Base-by-base conservation (phyloP, 805 yeast species). In the Nakazawaea sp. region DNA sequence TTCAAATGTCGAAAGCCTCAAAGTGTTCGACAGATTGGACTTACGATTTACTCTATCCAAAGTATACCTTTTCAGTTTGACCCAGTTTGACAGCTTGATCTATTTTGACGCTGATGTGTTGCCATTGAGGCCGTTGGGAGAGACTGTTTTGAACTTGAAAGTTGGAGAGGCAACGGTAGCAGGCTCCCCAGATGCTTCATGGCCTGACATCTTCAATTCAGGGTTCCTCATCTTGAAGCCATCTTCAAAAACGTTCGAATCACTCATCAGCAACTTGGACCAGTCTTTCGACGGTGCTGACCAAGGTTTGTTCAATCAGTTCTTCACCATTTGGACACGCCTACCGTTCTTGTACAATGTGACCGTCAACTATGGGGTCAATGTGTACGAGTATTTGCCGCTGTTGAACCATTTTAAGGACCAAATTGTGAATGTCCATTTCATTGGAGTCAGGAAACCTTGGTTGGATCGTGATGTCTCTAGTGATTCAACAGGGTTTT, bases 131-230 rank as follows among this genome's bases (percentile, higher is more conserved):
- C 53, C 58, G 9, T 38, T 64, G 2, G 29, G 27, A 8, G 62
- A 58, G 40, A 37, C 43, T 11, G 34, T 61, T 15, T 54, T 61
- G 37, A 41, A 40, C n/a, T 15, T 31, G 19, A 11, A 5, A 9
- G 13, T 27, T 10, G 15, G 15, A 6, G 40, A 31, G 9, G 5
- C 15, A 11, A 27, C 48, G 8, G 56, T 72, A 3, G 44, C 62
- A 27, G 89, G 92, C 1, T 64, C 80, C 12, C 83, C 94, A 0
- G 96, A 87, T 59, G 66, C 75, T n/a, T 95, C 95, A 11, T 87
- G 94, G 84, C 95, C 95, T 0, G 96, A 87, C 60, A 69, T 81
- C 49, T 87, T 87, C 64, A 86, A 87, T 56, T 74, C 88, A 23
- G 95, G 96, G 4, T 38, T 38, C 17, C 64, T 86, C 50, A 62